A percentile compares a stretch with the other conserved stretches of the same genome.
Evolutionary conservation across 2,329 filamentous ascomycete genomes (phyloP).

Genomic region (Xylaria multiplex): DNA sequence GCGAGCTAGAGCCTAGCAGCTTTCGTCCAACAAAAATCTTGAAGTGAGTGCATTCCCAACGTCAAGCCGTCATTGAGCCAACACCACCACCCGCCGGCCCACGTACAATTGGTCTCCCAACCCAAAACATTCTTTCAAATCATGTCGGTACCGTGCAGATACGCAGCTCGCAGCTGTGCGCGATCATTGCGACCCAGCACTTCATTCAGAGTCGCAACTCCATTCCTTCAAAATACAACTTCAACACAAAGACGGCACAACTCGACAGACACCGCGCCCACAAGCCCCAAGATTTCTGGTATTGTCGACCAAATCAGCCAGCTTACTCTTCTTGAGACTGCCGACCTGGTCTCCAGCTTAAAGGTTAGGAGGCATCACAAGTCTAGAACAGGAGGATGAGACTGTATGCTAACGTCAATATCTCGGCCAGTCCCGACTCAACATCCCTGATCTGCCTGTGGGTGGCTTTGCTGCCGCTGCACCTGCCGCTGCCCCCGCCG

Average conservation of each 20-base stretch:
- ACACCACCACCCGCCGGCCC: constrained; percentile 27
- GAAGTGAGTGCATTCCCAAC: constrained; percentile 40
- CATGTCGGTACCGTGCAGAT: constrained; percentile 72
- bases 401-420: constrained; percentile 33
- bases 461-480: constrained; percentile 84
- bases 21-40: constrained; percentile 45
- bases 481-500: constrained; percentile 65
- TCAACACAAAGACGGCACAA: constrained; percentile 79
- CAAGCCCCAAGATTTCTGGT: constrained; percentile 88
- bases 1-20: constrained; percentile 39
- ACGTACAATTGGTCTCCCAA: constrained; percentile 31
- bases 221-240: constrained; percentile 59
- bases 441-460: constrained; percentile 97
- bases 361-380: constrained; percentile 71
- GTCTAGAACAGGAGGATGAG: not conserved
- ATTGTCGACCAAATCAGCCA: constrained; percentile 99
- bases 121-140: constrained; percentile 44
- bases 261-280: constrained; percentile 75
- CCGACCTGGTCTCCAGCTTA: constrained; percentile 90
- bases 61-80: constrained; percentile 33
- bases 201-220: constrained; percentile 58
- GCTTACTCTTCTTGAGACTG: constrained; percentile 96
- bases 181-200: constrained; percentile 66
- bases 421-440: constrained; percentile 78
- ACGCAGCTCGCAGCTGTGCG: constrained; percentile 71